Evolutionary conservation across 495 filamentous ascomycete genomes (phyloP).

Genomic region (Aspergillus panamensis): DNA sequence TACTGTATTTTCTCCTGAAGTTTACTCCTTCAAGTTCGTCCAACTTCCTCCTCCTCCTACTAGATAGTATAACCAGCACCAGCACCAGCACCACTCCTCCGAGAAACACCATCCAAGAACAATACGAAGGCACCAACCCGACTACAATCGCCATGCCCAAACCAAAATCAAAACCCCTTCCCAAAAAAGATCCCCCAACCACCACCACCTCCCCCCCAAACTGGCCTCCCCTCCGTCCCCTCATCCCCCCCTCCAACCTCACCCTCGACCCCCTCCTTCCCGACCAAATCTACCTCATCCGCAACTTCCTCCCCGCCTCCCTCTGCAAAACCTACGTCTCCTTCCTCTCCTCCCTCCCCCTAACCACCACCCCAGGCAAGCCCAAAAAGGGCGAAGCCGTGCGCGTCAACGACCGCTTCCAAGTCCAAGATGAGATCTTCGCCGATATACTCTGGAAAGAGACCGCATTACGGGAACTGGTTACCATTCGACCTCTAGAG

Average conservation of each 20-base stretch:
- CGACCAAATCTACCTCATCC: constrained; percentile 71
- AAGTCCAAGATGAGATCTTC: constrained; percentile 73
- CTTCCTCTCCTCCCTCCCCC: constrained; percentile 70
- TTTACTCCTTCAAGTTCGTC: too few species aligned
- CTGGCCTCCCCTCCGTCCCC: constrained; percentile 77
- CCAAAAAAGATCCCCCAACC: constrained; percentile 24
- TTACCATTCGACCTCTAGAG: constrained; percentile 29
- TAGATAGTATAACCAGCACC: too few species aligned
- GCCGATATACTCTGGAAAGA: constrained; percentile 68
- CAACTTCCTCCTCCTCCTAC: too few species aligned
- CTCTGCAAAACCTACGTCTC: constrained; percentile 79
- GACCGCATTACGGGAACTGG: constrained; percentile 35
- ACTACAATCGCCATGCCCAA: constrained; percentile 7
- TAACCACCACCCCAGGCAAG: constrained; percentile 76
- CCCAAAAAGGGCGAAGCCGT: constrained; percentile 84
- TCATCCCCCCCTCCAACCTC: constrained; percentile 66
- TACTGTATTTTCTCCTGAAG: neutral
- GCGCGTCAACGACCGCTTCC: constrained; percentile 87
- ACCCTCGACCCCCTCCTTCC: constrained; percentile 53
- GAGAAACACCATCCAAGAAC: neutral
- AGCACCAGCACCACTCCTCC: neutral
- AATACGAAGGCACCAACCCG: neutral
- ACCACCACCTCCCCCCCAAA: constrained; percentile 27
- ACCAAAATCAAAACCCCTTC: constrained; percentile 18
- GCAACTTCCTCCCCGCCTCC: constrained; percentile 71